These are phyloP conservation scores for Sindora glabra DNA, from an alignment of 306 rosid species.

Conservation along the genomic window DNA sequence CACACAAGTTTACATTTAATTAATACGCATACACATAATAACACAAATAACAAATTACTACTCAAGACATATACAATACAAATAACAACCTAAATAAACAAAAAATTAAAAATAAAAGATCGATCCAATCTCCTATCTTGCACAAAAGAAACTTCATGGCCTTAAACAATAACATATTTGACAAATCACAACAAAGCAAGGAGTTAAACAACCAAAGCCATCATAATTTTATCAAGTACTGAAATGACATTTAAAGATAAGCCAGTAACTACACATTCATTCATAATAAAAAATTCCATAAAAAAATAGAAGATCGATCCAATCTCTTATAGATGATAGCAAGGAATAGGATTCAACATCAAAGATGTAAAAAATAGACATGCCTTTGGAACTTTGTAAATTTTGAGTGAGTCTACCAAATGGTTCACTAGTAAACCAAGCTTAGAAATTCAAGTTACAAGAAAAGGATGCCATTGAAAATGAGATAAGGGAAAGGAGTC, in stretches of 20 bases:
- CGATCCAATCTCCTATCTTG: too few species aligned
- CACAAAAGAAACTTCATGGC: not conserved
- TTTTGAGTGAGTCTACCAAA: not conserved
- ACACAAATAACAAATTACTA: too few species aligned
- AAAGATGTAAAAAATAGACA: not conserved
- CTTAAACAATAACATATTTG: not conserved
- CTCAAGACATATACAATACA: too few species aligned
- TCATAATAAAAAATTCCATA: too few species aligned
- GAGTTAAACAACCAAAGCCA: not conserved
- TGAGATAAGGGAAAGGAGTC: slow-evolving; percentile 1
- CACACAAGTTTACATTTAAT: too few species aligned
- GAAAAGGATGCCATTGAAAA: not conserved
- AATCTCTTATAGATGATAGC: not conserved
- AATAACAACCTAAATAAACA: too few species aligned
- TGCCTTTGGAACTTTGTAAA: not conserved
- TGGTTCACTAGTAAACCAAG: not conserved
- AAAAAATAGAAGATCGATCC: too few species aligned
- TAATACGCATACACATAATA: too few species aligned
- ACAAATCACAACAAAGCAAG: not conserved
- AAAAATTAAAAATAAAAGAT: too few species aligned
- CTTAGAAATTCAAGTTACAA: not conserved
- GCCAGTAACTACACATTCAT: not conserved
- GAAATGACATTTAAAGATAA: not conserved
- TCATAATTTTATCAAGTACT: not conserved
- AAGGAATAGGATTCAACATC: too few species aligned